A percentile compares a stretch with the other conserved stretches of the same genome.
Evolutionary conservation across 257 asterid species (phyloP).

Genomic region (Echites panduratus): DNA sequence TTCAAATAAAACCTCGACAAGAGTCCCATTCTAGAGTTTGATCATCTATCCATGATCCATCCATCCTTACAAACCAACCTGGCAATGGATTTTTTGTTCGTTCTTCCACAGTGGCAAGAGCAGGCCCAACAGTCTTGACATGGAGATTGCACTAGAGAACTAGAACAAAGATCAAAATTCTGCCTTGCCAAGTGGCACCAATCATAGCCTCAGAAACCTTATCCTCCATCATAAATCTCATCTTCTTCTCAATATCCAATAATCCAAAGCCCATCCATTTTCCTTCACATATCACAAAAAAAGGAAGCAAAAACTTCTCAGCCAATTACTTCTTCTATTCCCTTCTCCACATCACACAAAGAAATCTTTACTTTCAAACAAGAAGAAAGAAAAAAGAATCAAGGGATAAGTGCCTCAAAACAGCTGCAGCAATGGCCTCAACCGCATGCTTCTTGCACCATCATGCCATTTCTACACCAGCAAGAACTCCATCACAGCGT

Average conservation of each 20-base stretch:
- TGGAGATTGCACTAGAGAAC: constrained; percentile 33
- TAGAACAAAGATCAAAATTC: constrained; percentile 14
- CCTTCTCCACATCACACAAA: constrained; percentile 13
- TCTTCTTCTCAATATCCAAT: constrained; percentile 37
- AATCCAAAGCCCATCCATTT: constrained; percentile 24
- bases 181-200: constrained; percentile 37
- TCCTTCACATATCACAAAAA: constrained; percentile 32
- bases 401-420: not conserved
- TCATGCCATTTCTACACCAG: constrained; percentile 39
- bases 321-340: constrained; percentile 5
- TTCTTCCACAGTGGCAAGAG: not conserved
- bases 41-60: no score
- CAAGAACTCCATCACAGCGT: constrained; percentile 34
- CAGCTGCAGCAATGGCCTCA: constrained; percentile 49
- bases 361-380: constrained; percentile 5
- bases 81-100: not conserved
- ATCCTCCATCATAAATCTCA: constrained; percentile 49
- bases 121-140: constrained; percentile 21
- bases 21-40: not conserved
- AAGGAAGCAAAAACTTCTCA: not conserved
- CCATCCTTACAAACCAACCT: not conserved
- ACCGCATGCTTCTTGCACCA: constrained; percentile 70
- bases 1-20: not conserved
- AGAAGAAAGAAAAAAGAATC: not conserved
- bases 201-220: constrained; percentile 37